These are phyloP conservation scores for Syzygium aromaticum DNA, from an alignment of 345 rosid genomes.

Conservation along the genomic window DNA sequence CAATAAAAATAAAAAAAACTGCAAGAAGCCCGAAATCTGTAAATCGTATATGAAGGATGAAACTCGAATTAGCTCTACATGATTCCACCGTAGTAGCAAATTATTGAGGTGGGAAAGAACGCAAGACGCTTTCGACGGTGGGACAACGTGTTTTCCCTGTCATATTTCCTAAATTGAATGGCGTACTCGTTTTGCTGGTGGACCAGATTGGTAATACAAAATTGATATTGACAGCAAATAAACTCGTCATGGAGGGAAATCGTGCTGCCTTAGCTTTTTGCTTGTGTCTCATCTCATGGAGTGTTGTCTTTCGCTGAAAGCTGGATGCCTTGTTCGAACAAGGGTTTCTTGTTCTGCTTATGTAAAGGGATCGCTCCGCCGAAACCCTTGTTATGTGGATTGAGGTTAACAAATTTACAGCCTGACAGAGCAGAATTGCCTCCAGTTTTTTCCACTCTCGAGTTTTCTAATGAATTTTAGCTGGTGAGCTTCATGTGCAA, in stretches of 20 bases:
- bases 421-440: neutral
- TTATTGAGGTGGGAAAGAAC: neutral
- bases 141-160: neutral
- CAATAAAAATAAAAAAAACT: neutral
- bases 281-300: neutral
- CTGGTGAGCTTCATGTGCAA: neutral
- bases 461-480: neutral
- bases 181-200: neutral
- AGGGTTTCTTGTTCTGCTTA: neutral
- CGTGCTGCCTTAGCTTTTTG: neutral
- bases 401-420: neutral
- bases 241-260: neutral
- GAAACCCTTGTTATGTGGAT: neutral
- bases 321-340: neutral
- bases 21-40: neutral
- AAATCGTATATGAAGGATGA: neutral
- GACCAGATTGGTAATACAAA: neutral
- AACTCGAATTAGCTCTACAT: neutral
- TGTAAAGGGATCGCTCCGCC: neutral
- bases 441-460: neutral
- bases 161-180: neutral
- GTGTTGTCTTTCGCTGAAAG: neutral
- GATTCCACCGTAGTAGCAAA: neutral
- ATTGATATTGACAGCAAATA: neutral
- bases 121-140: neutral